These are phyloP conservation scores for Rhodocollybia butyracea DNA, from an alignment of 768 basidiomycete species.

Conservation along the genomic window DNA sequence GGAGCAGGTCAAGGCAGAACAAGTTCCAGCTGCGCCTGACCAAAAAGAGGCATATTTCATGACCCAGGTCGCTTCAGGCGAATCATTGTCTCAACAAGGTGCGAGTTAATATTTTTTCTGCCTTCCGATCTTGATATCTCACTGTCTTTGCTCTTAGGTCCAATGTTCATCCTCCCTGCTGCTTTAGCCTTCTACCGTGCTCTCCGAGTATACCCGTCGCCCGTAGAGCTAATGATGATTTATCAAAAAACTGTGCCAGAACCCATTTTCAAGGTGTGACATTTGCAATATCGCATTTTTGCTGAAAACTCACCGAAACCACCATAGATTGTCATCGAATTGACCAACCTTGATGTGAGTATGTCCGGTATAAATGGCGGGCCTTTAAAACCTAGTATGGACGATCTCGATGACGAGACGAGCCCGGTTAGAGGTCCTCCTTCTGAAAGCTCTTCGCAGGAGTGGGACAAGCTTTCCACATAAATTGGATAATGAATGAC, in stretches of 20 bases:
- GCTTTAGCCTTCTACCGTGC: slow-evolving; percentile 93
- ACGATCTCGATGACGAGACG: slow-evolving; percentile 48
- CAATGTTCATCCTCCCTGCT: slow-evolving; percentile 70
- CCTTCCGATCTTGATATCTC: slow-evolving; percentile 3
- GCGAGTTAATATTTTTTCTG: slow-evolving; percentile 17
- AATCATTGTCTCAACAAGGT: slow-evolving; percentile 80
- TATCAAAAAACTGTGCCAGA: slow-evolving; percentile 89
- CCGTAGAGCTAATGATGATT: slow-evolving; percentile 91
- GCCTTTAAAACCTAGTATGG: slow-evolving; percentile 23
- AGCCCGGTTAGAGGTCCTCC: slow-evolving; percentile 67
- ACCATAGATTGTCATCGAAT: slow-evolving; percentile 71
- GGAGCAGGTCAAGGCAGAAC: slow-evolving; percentile 65
- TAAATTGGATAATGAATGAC: slow-evolving; percentile 25
- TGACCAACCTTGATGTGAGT: slow-evolving; percentile 91
- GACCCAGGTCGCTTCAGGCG: slow-evolving; percentile 83
- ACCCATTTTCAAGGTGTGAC: slow-evolving; percentile 69
- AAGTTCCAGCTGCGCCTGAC: slow-evolving; percentile 61
- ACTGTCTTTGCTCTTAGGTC: slow-evolving; percentile 48
- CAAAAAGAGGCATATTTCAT: slow-evolving; percentile 91
- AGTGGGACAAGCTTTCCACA: slow-evolving; percentile 81
- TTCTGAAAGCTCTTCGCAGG: slow-evolving; percentile 85
- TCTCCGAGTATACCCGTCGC: slow-evolving; percentile 90
- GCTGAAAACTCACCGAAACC: too few species aligned
- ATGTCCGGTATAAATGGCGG: slow-evolving; percentile 36
- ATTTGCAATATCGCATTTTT: slow-evolving; percentile 1